Evolutionary conservation across 345 rosid species (phyloP).

Genomic region (Pugionium cornutum): DNA sequence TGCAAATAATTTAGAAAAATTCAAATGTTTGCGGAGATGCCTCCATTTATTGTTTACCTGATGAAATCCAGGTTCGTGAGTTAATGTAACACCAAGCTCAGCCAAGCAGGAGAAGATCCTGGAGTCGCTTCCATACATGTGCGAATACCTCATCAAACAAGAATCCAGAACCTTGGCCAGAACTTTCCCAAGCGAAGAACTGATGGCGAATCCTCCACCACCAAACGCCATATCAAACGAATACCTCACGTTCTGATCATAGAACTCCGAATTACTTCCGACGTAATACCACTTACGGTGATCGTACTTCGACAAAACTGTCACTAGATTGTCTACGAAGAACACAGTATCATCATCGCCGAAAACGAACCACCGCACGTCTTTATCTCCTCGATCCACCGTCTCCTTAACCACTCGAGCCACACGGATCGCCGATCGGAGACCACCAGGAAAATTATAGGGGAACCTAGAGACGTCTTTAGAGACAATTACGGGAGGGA

Average conservation of each 20-base stretch:
- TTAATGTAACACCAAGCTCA: constrained; percentile 80
- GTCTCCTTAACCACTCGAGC: constrained; percentile 85
- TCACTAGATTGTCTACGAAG: constrained; percentile 75
- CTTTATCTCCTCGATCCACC: constrained; percentile 55
- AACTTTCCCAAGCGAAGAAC: constrained; percentile 62
- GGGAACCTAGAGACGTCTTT: constrained; percentile 71
- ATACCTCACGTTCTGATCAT: constrained; percentile 70
- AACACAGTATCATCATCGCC: constrained; percentile 96
- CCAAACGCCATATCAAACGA: constrained; percentile 96
- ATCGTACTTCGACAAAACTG: constrained; percentile 73
- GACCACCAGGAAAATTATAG: constrained; percentile 67
- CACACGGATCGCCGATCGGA: constrained; percentile 78
- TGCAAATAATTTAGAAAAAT: neutral
- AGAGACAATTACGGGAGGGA: constrained; percentile 61
- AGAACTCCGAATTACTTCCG: constrained; percentile 80
- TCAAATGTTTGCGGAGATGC: constrained; percentile 4
- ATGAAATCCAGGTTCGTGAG: constrained; percentile 92
- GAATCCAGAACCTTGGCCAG: constrained; percentile 70
- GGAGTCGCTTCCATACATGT: constrained; percentile 82
- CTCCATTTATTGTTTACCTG: constrained; percentile 59
- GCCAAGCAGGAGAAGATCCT: constrained; percentile 86
- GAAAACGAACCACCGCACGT: constrained; percentile 83
- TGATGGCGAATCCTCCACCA: constrained; percentile 85
- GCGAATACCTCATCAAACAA: constrained; percentile 72
- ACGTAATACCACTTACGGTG: constrained; percentile 72